Percentiles rank a stretch among this genome's conserved stretches.
Evolutionary conservation across 2,329 filamentous ascomycete species (phyloP).

Genomic region (Colletotrichum tamarilloi): DNA sequence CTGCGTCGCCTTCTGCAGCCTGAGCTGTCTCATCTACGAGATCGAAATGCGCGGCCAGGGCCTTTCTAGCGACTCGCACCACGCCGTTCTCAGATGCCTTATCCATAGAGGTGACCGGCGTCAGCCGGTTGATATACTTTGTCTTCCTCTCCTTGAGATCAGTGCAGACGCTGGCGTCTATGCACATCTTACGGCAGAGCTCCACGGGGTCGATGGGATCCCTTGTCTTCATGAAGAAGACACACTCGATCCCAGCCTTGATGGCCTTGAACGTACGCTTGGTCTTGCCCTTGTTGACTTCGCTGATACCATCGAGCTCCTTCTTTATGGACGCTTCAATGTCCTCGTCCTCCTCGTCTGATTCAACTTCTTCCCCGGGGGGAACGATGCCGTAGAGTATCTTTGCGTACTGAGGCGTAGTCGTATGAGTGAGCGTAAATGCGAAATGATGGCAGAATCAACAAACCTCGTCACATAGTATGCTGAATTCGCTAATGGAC

Average conservation of each 20-base stretch:
- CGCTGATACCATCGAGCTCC: conserved; percentile 72
- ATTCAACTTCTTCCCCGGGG: conserved; percentile 44
- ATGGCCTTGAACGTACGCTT: conserved; percentile 64
- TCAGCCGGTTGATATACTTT: conserved; percentile 69
- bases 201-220: conserved; percentile 66
- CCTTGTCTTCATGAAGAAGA: conserved; percentile 70
- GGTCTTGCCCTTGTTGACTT: conserved; percentile 51
- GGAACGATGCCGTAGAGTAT: conserved; percentile 65
- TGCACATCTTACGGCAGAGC: conserved; percentile 65
- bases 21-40: conserved; percentile 44
- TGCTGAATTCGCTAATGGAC: conserved; percentile 74
- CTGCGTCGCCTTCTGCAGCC: conserved; percentile 35
- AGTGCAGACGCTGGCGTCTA: conserved; percentile 59
- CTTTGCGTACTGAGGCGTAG: conserved; percentile 68
- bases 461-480: conserved; percentile 74
- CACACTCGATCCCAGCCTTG: conserved; percentile 68
- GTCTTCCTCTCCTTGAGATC: conserved; percentile 57
- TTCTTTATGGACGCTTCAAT: conserved; percentile 79
- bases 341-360: conserved; percentile 63
- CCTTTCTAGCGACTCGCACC: conserved; percentile 70
- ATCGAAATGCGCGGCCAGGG: conserved; percentile 73
- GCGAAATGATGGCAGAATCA: not conserved
- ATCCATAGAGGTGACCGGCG: conserved; percentile 62
- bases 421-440: not conserved
- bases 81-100: conserved; percentile 78